Base-by-base conservation (phyloP, 2,329 filamentous ascomycete genomes). In the Phyllachora maydis region DNA sequence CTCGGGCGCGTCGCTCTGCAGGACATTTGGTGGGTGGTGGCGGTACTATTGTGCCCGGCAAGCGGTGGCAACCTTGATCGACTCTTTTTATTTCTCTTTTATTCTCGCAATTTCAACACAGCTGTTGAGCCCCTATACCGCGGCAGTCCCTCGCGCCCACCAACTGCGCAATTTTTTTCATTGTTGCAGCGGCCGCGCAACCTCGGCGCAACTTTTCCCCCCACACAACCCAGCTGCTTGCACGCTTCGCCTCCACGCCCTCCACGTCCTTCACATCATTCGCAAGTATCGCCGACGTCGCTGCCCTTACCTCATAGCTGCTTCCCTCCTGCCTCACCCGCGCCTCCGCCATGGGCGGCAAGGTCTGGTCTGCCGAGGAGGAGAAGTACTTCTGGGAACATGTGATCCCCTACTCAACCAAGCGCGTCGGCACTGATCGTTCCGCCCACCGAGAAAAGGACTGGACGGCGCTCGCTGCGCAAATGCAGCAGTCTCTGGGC, bases 371-470 rank as follows among this genome's bases (percentile, higher is more conserved):
- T 0, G 27, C 27, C 0, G 37, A 47, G 1, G 60, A 65, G 29
- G 60, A 65, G 37, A 26, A 33, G 2, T 39, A 51, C 30, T 64
- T 62, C 34, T 65, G 59, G 60, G 26, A 18, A 2, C 8, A 28
- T 5, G 33, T 47, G 11, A 28, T 43, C 5, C 36, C 39, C 3
- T 24, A 30, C 7, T 42, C 42, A 1, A 35, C 36, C 14, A 40
- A 41, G 26, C 31, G 37, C 3, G 18, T 35, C 3, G 32, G 37
- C 3, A 2, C 23, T 1, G 23, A 35, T 14, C 17, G 21, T 6
- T n/a, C n/a, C n/a, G 18, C 29, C 2, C 29, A 30, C 6, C 17
- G 30, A 6, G 30, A 33, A 12, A 21, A 27, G 13, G 20, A 28
- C 2, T 44, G 40, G 41, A 23, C 25, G 5, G 28, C 31, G 6